Evolutionary conservation across 805 yeast genomes (phyloP), one percentile per base, ranked within the genome.

Genomic region (Starmerella bombicola): DNA sequence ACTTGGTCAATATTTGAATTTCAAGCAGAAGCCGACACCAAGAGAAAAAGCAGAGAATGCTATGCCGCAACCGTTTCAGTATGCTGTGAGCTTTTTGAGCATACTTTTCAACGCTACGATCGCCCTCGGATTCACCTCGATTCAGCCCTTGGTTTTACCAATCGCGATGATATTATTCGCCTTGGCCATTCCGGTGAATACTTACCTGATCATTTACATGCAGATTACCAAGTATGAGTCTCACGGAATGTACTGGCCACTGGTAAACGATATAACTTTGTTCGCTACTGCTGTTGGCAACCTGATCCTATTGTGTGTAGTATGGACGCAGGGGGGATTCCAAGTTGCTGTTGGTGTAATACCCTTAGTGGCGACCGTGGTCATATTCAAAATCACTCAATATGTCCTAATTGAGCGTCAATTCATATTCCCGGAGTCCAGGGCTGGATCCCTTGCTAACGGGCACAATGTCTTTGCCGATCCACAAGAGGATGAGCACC

Each of bases 261-360:
- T 55, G 30, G 46, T 61, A 16, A 49, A 53, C 42, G 56, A 62
- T 41, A 49, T 59, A 22, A 28, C 59, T 13, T 36, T 63, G 13
- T 59, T 62, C 43, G 60, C 62, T 3, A 42, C 55, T 3, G 55
- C 42, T 5, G 50, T 63, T 28, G 66, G 67, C 8, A 60, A 62
- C 39, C 44, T 62, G n/a, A 55, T 60, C 34, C 50, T 62, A 35
- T 44, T 63, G 23, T 52, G 57, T 10, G 59, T 63, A 3, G 57
- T 62, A 1, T 61, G 66, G 63, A 59, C 55, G 5, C 65, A 62
- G 42, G 59, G 58, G 1, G 55, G 57, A 18, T 55, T 62, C 59
- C 35, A 35, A 9, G 48, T 58, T 23, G 64, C 65, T 0, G 45
- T 54, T 25, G 56, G 51, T 2, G 51, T 56, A 3, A 48, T 41